phyloP scores from a whole-genome alignment of 305 asterid genomes.

The Fraxinus angustifolia region DNA sequence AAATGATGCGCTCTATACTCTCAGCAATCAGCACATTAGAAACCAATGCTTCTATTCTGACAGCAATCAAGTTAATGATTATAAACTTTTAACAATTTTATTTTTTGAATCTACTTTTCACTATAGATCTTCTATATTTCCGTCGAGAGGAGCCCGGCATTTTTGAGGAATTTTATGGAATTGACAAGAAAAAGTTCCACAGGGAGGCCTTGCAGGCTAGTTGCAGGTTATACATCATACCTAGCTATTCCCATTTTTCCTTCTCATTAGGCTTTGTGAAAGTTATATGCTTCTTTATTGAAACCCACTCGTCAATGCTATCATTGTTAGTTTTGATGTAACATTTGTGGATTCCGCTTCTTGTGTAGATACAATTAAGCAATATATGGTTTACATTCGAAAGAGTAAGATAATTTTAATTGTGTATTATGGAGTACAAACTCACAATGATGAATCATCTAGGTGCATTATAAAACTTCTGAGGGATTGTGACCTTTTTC shows the following conservation, averaged over 20 bases:
- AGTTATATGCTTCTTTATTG: background rate
- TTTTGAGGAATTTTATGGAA: conserved; percentile 60
- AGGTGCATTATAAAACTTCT: background rate
- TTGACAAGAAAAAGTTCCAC: conserved; percentile 53
- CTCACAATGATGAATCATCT: conserved; percentile 22
- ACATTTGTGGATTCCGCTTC: conserved; percentile 41
- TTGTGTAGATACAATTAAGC: conserved; percentile 63
- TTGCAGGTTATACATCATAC: conserved; percentile 22
- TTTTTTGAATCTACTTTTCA: background rate
- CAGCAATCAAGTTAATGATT: background rate
- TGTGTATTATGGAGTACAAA: conserved; percentile 53
- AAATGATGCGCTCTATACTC: background rate
- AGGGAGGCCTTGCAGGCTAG: background rate
- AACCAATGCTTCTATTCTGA: background rate
- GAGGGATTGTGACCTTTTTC: background rate
- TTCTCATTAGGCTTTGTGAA: background rate
- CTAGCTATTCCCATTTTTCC: background rate
- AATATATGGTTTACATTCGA: conserved; percentile 59
- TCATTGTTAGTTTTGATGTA: background rate
- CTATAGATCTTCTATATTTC: conserved; percentile 62
- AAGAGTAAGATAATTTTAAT: conserved; percentile 66
- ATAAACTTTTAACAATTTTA: background rate
- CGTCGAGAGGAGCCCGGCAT: conserved; percentile 59
- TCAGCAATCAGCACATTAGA: background rate
- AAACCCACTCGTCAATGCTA: background rate